Evolutionary conservation across 2,329 filamentous ascomycete species (phyloP).

Genomic region (Hymenoscyphus scutula): DNA sequence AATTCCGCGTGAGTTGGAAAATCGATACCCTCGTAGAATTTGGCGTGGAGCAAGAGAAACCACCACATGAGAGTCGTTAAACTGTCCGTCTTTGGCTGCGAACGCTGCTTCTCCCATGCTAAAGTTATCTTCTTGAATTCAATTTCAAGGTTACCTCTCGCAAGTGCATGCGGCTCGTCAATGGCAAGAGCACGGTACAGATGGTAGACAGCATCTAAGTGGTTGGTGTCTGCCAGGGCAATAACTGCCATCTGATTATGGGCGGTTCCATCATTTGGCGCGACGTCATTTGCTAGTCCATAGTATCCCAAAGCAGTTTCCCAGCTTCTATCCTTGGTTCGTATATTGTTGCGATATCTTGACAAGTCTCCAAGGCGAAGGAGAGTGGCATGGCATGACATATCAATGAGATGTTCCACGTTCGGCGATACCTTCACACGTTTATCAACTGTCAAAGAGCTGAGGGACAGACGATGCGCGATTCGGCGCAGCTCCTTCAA

Average conservation of each 20-base stretch:
- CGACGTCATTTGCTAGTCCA: conserved; percentile 72
- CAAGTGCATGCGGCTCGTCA: conserved; percentile 70
- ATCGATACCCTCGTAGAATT: conserved; percentile 73
- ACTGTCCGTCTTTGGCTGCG: conserved; percentile 25
- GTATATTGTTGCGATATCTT: conserved; percentile 76
- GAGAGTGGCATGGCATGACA: conserved; percentile 77
- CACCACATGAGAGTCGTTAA: conserved; percentile 67
- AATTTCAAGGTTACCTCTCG: conserved; percentile 71
- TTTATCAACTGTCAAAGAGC: conserved; percentile 28
- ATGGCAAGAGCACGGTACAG: conserved; percentile 81
- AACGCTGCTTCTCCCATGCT: conserved; percentile 49
- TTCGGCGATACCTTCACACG: conserved; percentile 26
- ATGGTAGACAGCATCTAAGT: conserved; percentile 84
- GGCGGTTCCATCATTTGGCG: conserved; percentile 75
- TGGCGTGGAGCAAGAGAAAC: conserved; percentile 84
- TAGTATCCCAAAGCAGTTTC: conserved; percentile 83
- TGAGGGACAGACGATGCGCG: conserved; percentile 32
- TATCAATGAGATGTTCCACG: conserved; percentile 51
- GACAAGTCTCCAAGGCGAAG: conserved; percentile 88
- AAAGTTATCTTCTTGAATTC: conserved; percentile 69
- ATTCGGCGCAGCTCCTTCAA: conserved; percentile 34
- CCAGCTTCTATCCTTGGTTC: conserved; percentile 69
- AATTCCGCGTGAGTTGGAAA: conserved; percentile 77
- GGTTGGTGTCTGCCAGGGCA: conserved; percentile 71
- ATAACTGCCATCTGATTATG: conserved; percentile 92